A percentile compares a stretch with the other conserved stretches of the same genome.
Evolutionary conservation across 441 rosid species (phyloP).

Genomic region (Populus hybrid): DNA sequence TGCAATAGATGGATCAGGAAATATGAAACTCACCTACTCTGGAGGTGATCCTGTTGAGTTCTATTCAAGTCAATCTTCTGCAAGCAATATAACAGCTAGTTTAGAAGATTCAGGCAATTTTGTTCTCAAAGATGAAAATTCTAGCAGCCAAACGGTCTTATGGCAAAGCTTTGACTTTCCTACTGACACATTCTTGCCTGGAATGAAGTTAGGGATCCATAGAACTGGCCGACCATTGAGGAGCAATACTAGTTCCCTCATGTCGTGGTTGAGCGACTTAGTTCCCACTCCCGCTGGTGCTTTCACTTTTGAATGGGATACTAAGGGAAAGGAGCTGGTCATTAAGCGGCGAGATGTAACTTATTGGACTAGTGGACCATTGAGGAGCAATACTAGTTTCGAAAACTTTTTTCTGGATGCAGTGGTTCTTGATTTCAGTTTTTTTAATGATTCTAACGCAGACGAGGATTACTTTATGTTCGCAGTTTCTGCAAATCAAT

Average conservation of each 20-base stretch:
- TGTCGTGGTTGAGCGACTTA: conserved; percentile 22
- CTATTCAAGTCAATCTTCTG: too few relatives aligned
- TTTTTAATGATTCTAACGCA: not conserved
- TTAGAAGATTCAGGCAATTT: too few relatives aligned
- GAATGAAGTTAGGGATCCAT: conserved; percentile 35
- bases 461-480: conserved; percentile 3
- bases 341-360: conserved; percentile 16
- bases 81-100: too few relatives aligned
- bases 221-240: conserved; percentile 1
- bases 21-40: too few relatives aligned
- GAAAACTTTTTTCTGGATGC: not conserved
- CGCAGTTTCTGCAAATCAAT: not conserved
- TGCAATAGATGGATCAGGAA: too few relatives aligned
- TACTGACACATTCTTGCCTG: conserved; percentile 30
- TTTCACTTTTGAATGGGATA: conserved; percentile 18
- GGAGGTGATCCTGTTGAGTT: too few relatives aligned
- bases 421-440: not conserved
- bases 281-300: conserved; percentile 26
- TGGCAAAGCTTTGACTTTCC: conserved; percentile 47
- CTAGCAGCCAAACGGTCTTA: too few relatives aligned
- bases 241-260: not conserved
- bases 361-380: conserved; percentile 24
- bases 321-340: conserved; percentile 10
- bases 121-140: too few relatives aligned
- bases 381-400: not conserved